A percentile compares a stretch with the other conserved stretches of the same genome.
These are phyloP conservation scores for Nemania abortiva DNA, from an alignment of 2,329 filamentous ascomycete species.

Conservation along the genomic window DNA sequence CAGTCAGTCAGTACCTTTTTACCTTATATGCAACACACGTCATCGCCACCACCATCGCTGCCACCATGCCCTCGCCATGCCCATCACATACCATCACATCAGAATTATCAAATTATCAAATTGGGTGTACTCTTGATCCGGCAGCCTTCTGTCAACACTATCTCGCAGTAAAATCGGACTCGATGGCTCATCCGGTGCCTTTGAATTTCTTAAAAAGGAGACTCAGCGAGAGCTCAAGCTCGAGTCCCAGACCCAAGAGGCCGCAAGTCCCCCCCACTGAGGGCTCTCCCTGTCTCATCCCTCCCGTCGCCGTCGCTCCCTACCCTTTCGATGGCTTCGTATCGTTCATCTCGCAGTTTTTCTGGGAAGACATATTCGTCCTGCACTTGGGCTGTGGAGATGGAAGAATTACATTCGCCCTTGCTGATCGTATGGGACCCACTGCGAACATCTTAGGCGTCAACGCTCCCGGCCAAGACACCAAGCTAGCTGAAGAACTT, in stretches of 20 bases:
- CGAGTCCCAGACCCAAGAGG: too few species aligned
- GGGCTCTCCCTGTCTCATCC: too few species aligned
- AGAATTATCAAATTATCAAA: background rate
- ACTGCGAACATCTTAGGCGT: background rate
- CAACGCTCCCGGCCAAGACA: background rate
- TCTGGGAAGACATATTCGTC: too few species aligned
- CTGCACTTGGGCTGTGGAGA: conserved; percentile 17
- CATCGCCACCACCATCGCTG: background rate
- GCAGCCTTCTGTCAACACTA: background rate
- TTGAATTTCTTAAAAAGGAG: too few species aligned
- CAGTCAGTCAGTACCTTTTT: too few species aligned
- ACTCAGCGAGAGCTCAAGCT: too few species aligned
- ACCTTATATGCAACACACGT: too few species aligned
- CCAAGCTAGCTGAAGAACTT: background rate
- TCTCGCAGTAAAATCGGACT: background rate
- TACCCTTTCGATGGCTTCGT: background rate
- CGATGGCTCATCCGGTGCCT: background rate
- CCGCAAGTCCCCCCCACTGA: too few species aligned
- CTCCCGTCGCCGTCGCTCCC: too few species aligned
- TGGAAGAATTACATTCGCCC: background rate
- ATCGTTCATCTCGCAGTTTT: too few species aligned
- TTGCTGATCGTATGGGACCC: background rate
- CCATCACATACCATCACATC: background rate
- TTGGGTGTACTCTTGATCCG: background rate
- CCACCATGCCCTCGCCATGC: background rate